Evolutionary conservation across 805 yeast genomes (phyloP).

Genomic region (Huiozyma sinensis): DNA sequence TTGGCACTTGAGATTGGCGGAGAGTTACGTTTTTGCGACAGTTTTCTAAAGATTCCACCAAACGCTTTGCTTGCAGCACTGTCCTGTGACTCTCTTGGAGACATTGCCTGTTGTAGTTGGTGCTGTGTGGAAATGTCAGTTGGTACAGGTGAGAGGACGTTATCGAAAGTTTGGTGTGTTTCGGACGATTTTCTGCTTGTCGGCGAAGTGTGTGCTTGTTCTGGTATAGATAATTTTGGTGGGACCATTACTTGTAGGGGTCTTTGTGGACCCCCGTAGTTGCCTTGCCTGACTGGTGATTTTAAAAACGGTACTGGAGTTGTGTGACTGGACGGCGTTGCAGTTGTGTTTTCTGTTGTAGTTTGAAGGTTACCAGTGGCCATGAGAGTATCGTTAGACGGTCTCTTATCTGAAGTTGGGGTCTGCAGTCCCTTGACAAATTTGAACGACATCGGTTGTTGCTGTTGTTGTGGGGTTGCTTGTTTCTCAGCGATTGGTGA

Average conservation of each 20-base stretch:
- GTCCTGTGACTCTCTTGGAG: constrained; percentile 8
- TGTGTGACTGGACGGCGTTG: too few relatives aligned
- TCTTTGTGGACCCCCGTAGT: not conserved
- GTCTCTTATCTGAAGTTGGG: too few relatives aligned
- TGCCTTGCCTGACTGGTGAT: constrained; percentile 2
- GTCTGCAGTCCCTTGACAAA: too few relatives aligned
- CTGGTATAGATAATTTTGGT: constrained; percentile 37
- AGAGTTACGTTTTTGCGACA: constrained; percentile 25
- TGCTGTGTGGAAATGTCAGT: constrained; percentile 1
- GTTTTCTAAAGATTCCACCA: constrained; percentile 27
- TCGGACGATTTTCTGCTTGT: constrained; percentile 25
- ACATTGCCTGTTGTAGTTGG: constrained; percentile 13
- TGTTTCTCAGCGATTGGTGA: too few relatives aligned
- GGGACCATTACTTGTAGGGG: constrained; percentile 23
- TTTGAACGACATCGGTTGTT: too few relatives aligned
- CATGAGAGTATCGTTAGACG: too few relatives aligned
- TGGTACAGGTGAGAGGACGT: constrained; percentile 20
- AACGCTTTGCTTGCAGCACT: constrained; percentile 18
- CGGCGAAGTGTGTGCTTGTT: constrained; percentile 40
- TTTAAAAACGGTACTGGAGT: constrained; percentile 2
- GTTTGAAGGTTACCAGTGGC: too few relatives aligned
- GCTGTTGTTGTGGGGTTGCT: too few relatives aligned
- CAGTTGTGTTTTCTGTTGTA: too few relatives aligned
- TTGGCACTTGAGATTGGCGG: constrained; percentile 1
- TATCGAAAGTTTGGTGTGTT: constrained; percentile 15